These are phyloP conservation scores for Hibiscus mutabilis DNA, from an alignment of 345 rosid species.

Conservation along the genomic window DNA sequence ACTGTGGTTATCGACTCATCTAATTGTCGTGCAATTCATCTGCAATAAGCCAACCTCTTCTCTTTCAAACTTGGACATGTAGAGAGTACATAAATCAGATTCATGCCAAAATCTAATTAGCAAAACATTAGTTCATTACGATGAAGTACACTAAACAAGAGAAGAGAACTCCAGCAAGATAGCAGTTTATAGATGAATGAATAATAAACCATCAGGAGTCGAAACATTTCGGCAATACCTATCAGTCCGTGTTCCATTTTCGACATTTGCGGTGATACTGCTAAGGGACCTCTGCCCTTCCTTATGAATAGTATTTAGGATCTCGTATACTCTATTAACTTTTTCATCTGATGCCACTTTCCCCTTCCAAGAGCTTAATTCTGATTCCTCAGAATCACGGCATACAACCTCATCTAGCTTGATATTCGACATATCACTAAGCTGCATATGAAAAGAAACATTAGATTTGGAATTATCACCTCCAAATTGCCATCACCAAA, in stretches of 20 bases:
- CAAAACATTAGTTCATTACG: neutral
- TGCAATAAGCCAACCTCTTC: neutral
- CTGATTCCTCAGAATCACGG: conserved; percentile 30
- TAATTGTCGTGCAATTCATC: neutral
- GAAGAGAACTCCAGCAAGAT: neutral
- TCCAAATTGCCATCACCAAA: neutral
- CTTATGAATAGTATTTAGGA: conserved; percentile 30
- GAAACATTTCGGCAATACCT: conserved; percentile 33
- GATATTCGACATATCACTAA: conserved; percentile 34
- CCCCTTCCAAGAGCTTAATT: conserved; percentile 23
- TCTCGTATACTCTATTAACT: conserved; percentile 24
- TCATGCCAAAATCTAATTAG: neutral
- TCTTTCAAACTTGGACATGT: conserved; percentile 3
- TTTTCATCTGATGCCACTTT: conserved; percentile 21
- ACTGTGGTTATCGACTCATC: neutral
- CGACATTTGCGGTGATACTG: conserved; percentile 24
- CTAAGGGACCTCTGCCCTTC: conserved; percentile 31
- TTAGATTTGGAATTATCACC: neutral
- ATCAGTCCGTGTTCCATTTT: conserved; percentile 41
- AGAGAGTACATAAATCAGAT: neutral
- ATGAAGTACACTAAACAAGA: neutral
- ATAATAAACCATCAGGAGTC: neutral
- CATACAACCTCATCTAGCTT: conserved; percentile 37
- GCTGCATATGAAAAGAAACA: conserved; percentile 20
- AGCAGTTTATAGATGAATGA: neutral